Evolutionary conservation across 2,329 filamentous ascomycete genomes (phyloP).

Genomic region (Apiospora koreana): DNA sequence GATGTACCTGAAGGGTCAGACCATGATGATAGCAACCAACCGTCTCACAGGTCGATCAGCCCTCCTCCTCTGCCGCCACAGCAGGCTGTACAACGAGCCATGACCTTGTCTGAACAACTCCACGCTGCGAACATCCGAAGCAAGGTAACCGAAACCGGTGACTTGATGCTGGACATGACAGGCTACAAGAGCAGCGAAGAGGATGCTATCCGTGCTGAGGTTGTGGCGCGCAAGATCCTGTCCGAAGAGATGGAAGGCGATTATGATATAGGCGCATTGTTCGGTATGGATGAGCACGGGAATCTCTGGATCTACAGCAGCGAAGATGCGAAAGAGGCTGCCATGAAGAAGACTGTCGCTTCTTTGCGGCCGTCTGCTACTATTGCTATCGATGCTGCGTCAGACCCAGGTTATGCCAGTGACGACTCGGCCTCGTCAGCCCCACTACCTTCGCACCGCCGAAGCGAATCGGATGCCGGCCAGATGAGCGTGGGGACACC

Average conservation of each 20-base stretch:
- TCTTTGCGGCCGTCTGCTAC: constrained; percentile 48
- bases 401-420: constrained; percentile 93
- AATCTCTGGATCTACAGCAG: constrained; percentile 99
- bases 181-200: constrained; percentile 94
- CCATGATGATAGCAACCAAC: constrained; percentile 37
- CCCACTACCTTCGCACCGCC: constrained; percentile 52
- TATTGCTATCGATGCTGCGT: constrained; percentile 75
- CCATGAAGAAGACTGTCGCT: constrained; percentile 65
- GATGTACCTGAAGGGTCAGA: constrained; percentile 40
- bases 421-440: constrained; percentile 67
- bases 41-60: constrained; percentile 68
- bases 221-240: constrained; percentile 89
- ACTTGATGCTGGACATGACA: constrained; percentile 98
- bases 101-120: constrained; percentile 82
- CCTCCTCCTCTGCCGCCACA: constrained; percentile 70
- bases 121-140: constrained; percentile 90
- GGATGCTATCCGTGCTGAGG: constrained; percentile 86
- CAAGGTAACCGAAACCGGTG: constrained; percentile 87
- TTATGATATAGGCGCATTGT: constrained; percentile 93
- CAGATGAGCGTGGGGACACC: constrained; percentile 60
- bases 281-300: constrained; percentile 91
- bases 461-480: constrained; percentile 67
- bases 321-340: constrained; percentile 90
- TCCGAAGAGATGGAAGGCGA: constrained; percentile 91
- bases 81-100: constrained; percentile 81